phyloP scores from a whole-genome alignment of 176 grass and related monocot species.

The Oropetium thomaeum region DNA sequence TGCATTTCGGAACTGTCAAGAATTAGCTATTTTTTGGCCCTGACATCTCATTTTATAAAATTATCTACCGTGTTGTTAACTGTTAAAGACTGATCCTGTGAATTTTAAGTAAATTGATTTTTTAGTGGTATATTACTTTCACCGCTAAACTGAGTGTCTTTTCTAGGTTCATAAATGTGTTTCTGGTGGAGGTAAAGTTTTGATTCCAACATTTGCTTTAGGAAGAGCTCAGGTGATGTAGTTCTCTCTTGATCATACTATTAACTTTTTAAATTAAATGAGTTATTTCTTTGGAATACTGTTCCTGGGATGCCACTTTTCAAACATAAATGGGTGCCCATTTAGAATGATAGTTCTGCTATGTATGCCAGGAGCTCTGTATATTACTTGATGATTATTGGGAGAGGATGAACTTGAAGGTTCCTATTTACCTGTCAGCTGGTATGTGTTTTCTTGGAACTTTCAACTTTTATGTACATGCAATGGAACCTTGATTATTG shows the following conservation, averaged over 20 bases:
- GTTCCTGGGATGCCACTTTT: neutral
- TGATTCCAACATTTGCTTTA: slow-evolving; percentile 96
- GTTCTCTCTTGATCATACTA: neutral
- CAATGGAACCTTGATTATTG: too few relatives aligned
- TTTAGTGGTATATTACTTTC: neutral
- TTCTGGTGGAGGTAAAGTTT: slow-evolving; percentile 90
- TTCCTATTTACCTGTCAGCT: slow-evolving; percentile 95
- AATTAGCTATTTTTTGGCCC: neutral
- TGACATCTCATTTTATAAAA: neutral
- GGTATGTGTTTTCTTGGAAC: slow-evolving; percentile 48
- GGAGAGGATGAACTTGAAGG: slow-evolving; percentile 83
- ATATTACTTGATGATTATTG: slow-evolving; percentile 97
- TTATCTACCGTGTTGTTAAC: neutral
- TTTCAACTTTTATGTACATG: slow-evolving; percentile 7
- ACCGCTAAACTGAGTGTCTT: neutral
- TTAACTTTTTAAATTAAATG: neutral
- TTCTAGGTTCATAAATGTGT: slow-evolving; percentile 89
- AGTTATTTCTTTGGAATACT: neutral
- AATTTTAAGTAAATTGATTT: neutral
- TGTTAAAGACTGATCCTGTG: neutral
- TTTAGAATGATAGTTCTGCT: slow-evolving; percentile 16
- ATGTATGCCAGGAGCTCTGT: slow-evolving; percentile 74
- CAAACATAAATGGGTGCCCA: neutral
- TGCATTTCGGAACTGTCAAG: neutral
- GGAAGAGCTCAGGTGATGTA: slow-evolving; percentile 85